Evolutionary conservation across 2,329 filamentous ascomycete species (phyloP), one percentile per base, ranked within the genome.

Genomic region (Dothidotthia symphoricarpi): DNA sequence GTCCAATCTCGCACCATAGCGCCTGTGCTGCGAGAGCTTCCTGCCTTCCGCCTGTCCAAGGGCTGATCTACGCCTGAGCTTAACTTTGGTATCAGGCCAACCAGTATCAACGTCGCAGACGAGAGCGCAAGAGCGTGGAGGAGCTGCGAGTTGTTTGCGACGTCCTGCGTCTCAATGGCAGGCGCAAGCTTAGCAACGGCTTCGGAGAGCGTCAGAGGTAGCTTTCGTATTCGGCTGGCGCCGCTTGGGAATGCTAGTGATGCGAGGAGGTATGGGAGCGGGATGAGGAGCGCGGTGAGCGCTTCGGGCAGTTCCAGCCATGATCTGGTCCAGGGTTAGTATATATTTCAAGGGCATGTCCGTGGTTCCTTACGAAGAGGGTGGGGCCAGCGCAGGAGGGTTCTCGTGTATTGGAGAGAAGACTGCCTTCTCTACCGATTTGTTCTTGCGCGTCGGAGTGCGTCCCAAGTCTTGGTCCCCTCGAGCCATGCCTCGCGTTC

Each of bases 201-300:
- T 31, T 62, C 58, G n/a, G 57, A 47, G 14, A 58, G 39, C 6
- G 42, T 48, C 11, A 51, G 41, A n/a, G 54, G 47, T 4, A 52
- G 24, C 36, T 46, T 53, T 16, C 41, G 46, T 31, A 45, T 24
- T 15, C 43, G 48, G 6, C 37, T 45, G 24, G 45, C 30, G 13
- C 44, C 19, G 15, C 15, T 45, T n/a, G 68, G 69, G 44, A 71
- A 74, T 37, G 70, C 70, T 12, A 72, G 55, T 6, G 72, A 71
- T 6, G 70, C 71, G 34, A 76, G 61, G 36, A 75, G 48, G 40
- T 68, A 75, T 5, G 74, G 74, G 16, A 76, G 60, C 6, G 73
- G 72, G 16, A 76, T 61, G 19, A 80, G 61, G 36, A 76, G 49
- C 16, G 74, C 75, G 4, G 74, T 74, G 39, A 77, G 45, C 4